phyloP scores from a whole-genome alignment of 2,329 filamentous ascomycete species.

The Neopestalotiopsis sp. region DNA sequence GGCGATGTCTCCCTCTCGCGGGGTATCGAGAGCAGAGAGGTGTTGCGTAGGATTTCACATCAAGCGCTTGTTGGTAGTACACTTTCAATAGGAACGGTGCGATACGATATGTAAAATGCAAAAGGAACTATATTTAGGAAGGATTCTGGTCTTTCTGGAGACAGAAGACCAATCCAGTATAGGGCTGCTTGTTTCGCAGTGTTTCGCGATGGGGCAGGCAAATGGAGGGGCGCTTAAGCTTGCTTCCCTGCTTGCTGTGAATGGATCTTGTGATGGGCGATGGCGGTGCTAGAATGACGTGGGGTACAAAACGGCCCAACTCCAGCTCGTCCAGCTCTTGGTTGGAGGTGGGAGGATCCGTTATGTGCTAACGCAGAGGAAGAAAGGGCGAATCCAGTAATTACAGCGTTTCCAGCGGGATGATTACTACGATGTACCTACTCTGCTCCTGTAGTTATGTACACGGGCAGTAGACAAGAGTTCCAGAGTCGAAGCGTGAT shows the following conservation, averaged over 20 bases:
- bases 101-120: not conserved
- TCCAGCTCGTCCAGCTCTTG: not conserved
- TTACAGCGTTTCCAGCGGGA: not conserved
- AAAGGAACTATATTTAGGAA: not conserved
- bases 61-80: not conserved
- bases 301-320: not conserved
- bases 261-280: constrained; percentile 5
- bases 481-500: too few relatives aligned
- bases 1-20: not conserved
- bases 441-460: too few relatives aligned
- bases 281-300: constrained; percentile 12
- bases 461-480: too few relatives aligned
- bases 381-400: not conserved
- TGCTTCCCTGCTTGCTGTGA: constrained; percentile 2
- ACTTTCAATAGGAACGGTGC: not conserved
- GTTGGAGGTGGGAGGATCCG: constrained; percentile 2
- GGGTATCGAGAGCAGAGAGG: not conserved
- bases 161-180: not conserved
- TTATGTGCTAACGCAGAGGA: not conserved
- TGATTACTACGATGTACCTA: not conserved
- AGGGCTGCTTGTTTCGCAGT: not conserved
- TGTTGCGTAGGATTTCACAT: not conserved
- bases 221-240: constrained; percentile 1
- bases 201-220: not conserved
- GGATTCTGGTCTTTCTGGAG: constrained; percentile 7